Base-by-base conservation (phyloP, 306 rosid species). In the Abrus pulchellus region DNA sequence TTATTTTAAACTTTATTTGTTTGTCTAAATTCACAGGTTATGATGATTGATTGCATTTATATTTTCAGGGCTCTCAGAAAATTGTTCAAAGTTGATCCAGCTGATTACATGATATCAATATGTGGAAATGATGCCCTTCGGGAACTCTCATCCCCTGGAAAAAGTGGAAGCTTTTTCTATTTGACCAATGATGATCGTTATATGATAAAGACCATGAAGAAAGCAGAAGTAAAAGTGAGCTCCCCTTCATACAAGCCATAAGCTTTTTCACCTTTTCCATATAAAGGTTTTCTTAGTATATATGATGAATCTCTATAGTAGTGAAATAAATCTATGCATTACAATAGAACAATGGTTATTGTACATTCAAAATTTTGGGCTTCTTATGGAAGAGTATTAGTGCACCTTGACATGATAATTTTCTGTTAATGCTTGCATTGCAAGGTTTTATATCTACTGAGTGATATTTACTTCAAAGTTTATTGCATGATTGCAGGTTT, bases 141-240 rank as follows among this genome's bases (percentile, higher is more conserved):
- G 14, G 98, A 93, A 77, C 99, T 95, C 50, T 91, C 98, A 6
- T 93, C 99, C 34, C 99, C 99, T 9, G 99, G 99, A 59, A 95
- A 95, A 87, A 93, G 98, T 54, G 98, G 99, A 83, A 95, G 99
- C 82, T 95, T 95, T 83, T 95, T 95, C 84, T 95, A 95, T 81
- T 83, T 95, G 82, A 95, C 99, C 32, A 76, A 91, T 32, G 98
- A 95, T 72, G 99, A 95, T 49, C 89, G 97, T 54, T 95, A 93
- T 87, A 95, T 95, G 99, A 95, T 95, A 45, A 95, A 95, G 84
- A 95, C 99, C 49, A 88, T 95, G 96, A 95, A 88, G 83, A 95
- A 95, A 83, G 85, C 99, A 64, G 99, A 95, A 95, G 96, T 86
- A 33, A 95, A 95, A 86, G 99, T 95, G 63, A 89, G 98, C 74